These are phyloP conservation scores for Blastomyces silverae DNA, from an alignment of 2,329 filamentous ascomycete species.

Conservation along the genomic window DNA sequence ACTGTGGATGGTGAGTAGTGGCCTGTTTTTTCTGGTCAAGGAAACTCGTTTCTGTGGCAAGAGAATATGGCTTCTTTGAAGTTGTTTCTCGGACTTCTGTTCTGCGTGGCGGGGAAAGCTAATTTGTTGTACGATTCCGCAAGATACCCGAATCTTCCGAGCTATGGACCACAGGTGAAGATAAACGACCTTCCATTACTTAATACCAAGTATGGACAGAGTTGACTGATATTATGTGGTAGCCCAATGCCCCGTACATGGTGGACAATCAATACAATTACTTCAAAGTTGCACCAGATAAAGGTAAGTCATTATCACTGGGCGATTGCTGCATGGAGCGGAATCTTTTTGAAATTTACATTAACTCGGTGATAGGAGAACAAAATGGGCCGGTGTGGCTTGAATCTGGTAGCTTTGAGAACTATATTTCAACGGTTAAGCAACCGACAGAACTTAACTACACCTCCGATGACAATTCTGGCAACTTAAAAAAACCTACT, in stretches of 20 bases:
- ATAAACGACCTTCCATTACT: background rate
- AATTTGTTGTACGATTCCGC: background rate
- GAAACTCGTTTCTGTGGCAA: background rate
- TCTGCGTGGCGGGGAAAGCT: background rate
- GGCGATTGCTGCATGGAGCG: no score
- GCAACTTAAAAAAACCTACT: background rate
- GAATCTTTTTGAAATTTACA: background rate
- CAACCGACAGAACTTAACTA: background rate
- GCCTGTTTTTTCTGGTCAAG: background rate
- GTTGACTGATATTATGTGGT: background rate
- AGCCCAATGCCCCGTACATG: slow-evolving; percentile 11
- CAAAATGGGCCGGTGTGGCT: slow-evolving; percentile 14
- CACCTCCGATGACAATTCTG: background rate
- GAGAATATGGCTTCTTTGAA: background rate
- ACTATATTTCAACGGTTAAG: background rate
- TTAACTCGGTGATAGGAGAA: slow-evolving; percentile 7
- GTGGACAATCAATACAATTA: slow-evolving; percentile 12
- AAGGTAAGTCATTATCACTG: background rate
- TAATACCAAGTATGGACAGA: background rate
- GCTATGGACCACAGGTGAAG: slow-evolving; percentile 12
- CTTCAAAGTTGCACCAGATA: slow-evolving; percentile 11
- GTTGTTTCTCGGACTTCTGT: slow-evolving; percentile 7
- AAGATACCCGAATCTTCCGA: slow-evolving; percentile 7
- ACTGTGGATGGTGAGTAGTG: no score
- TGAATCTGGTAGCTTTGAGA: slow-evolving; percentile 6